Evolutionary conservation across 2,329 filamentous ascomycete species (phyloP).

Genomic region (Neonectria hederae): DNA sequence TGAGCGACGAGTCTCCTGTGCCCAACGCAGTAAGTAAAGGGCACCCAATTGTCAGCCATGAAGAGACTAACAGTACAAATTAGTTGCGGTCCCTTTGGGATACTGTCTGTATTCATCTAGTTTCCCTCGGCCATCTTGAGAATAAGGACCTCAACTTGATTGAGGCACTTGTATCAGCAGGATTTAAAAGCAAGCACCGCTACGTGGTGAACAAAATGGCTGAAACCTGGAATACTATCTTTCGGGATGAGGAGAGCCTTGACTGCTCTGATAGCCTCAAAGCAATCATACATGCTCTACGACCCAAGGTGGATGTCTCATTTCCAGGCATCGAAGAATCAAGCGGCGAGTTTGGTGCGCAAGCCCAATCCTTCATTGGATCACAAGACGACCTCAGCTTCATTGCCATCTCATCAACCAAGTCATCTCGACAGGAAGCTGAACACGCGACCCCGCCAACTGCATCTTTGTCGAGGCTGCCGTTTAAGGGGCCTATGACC

Average conservation of each 20-base stretch:
- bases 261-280: conserved; percentile 73
- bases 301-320: conserved; percentile 59
- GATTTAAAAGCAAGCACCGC: conserved; percentile 66
- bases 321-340: conserved; percentile 56
- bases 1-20: conserved; percentile 52
- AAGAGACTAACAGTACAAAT: conserved; percentile 38
- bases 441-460: conserved; percentile 27
- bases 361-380: conserved; percentile 55
- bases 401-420: conserved; percentile 44
- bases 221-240: conserved; percentile 74
- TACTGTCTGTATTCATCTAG: conserved; percentile 54
- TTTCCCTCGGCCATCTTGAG: conserved; percentile 47
- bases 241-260: conserved; percentile 67
- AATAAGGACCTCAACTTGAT: conserved; percentile 61
- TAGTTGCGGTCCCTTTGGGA: conserved; percentile 63
- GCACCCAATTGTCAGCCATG: not conserved
- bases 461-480: conserved; percentile 28
- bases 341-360: conserved; percentile 51
- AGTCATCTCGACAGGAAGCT: conserved; percentile 41
- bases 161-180: conserved; percentile 63
- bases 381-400: conserved; percentile 58
- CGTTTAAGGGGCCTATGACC: conserved; percentile 35
- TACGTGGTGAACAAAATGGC: conserved; percentile 61
- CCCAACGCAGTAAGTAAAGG: conserved; percentile 56
- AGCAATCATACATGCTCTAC: conserved; percentile 67